A percentile compares a stretch with the other conserved stretches of the same genome.
Evolutionary conservation across 177 flowering plant genomes (phyloP).

Genomic region (Tripterygium wilfordii): DNA sequence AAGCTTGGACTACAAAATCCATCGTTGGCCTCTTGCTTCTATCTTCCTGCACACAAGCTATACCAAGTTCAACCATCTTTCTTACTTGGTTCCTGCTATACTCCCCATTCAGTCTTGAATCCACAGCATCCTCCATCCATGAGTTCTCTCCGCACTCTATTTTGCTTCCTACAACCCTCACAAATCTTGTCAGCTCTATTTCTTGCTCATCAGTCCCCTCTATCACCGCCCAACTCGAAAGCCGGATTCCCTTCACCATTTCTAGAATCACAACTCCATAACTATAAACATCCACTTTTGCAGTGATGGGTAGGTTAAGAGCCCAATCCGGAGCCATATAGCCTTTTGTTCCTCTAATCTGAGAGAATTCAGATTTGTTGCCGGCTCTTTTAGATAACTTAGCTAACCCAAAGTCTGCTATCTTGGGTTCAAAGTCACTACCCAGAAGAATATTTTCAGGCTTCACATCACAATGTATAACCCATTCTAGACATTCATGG

Average conservation of each 20-base stretch:
- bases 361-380: constrained; percentile 23
- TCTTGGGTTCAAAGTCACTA: constrained; percentile 45
- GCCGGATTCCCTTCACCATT: constrained; percentile 45
- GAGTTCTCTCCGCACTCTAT: neutral
- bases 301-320: no score
- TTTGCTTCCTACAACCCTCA: neutral
- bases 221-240: constrained; percentile 25
- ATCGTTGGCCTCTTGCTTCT: constrained; percentile 50
- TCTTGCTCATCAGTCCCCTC: constrained; percentile 17
- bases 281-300: no score
- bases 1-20: constrained; percentile 38
- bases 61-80: constrained; percentile 34
- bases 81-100: no score
- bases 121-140: no score
- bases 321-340: no score
- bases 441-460: no score
- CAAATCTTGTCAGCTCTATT: constrained; percentile 15
- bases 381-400: constrained; percentile 46
- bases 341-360: neutral
- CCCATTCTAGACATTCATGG: no score
- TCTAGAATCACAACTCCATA: no score
- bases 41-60: constrained; percentile 50
- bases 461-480: no score
- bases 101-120: constrained; percentile 37
- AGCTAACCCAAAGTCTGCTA: constrained; percentile 65